These are phyloP conservation scores for Colletotrichum magnum DNA, from an alignment of 2,329 filamentous ascomycete genomes.

Conservation along the genomic window DNA sequence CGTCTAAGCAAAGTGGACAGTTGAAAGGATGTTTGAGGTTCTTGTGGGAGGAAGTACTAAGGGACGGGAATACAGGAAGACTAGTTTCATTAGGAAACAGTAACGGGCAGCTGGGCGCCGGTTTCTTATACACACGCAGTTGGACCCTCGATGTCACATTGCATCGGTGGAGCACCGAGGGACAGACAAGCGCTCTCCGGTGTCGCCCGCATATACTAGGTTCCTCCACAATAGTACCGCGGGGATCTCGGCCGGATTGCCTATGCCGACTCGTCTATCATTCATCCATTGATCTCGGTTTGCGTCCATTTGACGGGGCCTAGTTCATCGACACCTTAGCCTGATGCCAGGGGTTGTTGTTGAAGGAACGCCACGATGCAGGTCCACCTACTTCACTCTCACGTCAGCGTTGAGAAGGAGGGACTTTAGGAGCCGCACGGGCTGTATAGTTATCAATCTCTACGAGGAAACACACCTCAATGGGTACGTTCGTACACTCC, in stretches of 20 bases:
- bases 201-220: constrained; percentile 6
- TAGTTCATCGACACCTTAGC: background rate
- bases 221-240: constrained; percentile 5
- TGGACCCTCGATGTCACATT: constrained; percentile 17
- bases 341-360: background rate
- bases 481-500: background rate
- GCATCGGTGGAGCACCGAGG: constrained; percentile 22
- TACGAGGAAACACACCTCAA: no score
- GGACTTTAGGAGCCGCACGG: constrained; percentile 1
- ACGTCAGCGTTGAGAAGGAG: constrained; percentile 24
- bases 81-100: background rate
- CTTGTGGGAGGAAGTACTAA: background rate
- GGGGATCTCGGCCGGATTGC: background rate
- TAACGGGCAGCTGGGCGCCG: background rate
- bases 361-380: constrained; percentile 1
- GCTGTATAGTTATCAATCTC: background rate
- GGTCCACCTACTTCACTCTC: constrained; percentile 9
- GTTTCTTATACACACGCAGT: constrained; percentile 16
- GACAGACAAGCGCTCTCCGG: background rate
- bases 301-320: no score
- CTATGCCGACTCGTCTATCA: background rate
- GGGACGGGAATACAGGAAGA: background rate
- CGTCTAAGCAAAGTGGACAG: no score
- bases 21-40: background rate
- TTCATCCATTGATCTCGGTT: no score